Evolutionary conservation across 345 rosid genomes (phyloP).

Genomic region (Physaria fendleri): DNA sequence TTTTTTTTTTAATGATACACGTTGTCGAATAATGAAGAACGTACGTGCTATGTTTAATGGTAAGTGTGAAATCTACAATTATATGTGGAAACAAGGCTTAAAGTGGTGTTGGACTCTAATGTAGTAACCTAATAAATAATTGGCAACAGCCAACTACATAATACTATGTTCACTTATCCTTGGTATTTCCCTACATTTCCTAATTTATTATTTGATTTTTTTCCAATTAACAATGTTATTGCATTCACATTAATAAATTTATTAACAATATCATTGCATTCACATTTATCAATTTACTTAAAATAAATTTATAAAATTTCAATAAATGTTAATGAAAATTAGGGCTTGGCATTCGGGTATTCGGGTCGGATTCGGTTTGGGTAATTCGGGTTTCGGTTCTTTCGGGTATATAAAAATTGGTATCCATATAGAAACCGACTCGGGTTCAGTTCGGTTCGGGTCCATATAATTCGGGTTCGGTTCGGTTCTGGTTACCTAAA

Average conservation of each 20-base stretch:
- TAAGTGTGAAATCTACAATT: neutral
- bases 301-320: neutral
- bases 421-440: no score
- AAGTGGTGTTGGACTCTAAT: neutral
- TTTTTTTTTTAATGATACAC: neutral
- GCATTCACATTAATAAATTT: neutral
- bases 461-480: no score
- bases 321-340: neutral
- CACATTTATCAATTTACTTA: no score
- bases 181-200: no score
- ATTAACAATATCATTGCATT: neutral
- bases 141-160: neutral
- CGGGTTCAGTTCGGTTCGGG: no score
- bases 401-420: no score
- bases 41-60: neutral
- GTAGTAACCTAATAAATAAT: neutral
- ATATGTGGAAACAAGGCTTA: neutral
- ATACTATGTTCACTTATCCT: neutral
- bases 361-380: no score
- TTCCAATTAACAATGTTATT: neutral
- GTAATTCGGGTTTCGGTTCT: no score
- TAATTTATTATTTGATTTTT: neutral
- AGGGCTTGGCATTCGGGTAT: no score
- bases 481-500: no score
- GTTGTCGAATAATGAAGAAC: neutral